These are phyloP conservation scores for Neoboletus subvelutipes DNA, from an alignment of 768 basidiomycete genomes.

Conservation along the genomic window DNA sequence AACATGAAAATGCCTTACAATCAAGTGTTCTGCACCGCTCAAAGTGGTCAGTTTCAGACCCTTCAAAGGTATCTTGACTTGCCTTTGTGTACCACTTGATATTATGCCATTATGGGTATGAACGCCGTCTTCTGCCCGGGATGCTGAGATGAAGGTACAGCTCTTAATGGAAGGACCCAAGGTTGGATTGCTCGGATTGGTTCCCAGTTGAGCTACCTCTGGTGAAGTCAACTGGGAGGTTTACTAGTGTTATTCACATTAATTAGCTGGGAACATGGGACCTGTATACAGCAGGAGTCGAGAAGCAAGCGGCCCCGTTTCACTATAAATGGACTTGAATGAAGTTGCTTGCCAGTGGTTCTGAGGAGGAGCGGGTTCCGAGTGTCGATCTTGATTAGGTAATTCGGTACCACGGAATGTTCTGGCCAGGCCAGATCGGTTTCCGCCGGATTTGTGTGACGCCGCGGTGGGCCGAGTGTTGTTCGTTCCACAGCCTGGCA, in stretches of 20 bases:
- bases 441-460: constrained; percentile 16
- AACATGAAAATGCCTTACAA: background rate
- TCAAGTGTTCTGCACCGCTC: background rate
- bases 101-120: constrained; percentile 11
- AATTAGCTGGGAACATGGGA: background rate
- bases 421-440: constrained; percentile 9
- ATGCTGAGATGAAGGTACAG: constrained; percentile 16
- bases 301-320: constrained; percentile 3
- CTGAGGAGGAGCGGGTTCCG: background rate
- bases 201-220: constrained; percentile 1
- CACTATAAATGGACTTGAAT: background rate
- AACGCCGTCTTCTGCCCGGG: constrained; percentile 16
- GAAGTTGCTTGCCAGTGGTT: background rate
- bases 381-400: constrained; percentile 28
- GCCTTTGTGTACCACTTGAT: background rate
- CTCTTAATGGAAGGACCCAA: background rate
- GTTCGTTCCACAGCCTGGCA: constrained; percentile 1
- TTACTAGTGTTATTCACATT: constrained; percentile 7
- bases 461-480: constrained; percentile 3
- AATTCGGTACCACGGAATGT: constrained; percentile 17
- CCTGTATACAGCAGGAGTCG: background rate
- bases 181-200: background rate
- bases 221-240: background rate
- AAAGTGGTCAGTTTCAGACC: background rate
- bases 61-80: background rate